Evolutionary conservation across 129 eudicot genomes (phyloP).

Genomic region (Artemisia tridentata): DNA sequence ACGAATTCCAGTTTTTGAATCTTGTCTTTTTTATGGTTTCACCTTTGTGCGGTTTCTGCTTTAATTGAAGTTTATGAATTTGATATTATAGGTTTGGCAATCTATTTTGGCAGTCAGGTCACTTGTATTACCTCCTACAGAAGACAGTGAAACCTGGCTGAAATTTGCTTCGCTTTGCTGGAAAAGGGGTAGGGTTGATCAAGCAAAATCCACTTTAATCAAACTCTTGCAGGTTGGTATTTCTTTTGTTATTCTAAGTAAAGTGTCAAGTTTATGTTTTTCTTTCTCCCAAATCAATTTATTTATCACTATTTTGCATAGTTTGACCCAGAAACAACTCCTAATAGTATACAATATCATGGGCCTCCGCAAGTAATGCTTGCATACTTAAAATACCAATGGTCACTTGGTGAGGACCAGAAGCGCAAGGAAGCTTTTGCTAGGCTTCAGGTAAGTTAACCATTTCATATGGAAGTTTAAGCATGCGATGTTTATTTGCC

Average conservation of each 20-base stretch:
- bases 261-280: constrained; percentile 5
- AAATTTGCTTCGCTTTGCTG: constrained; percentile 94
- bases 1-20: too few relatives aligned
- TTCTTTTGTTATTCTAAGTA: not conserved
- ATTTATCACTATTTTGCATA: constrained; percentile 24
- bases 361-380: constrained; percentile 96
- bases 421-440: constrained; percentile 90
- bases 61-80: not conserved
- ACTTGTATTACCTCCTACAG: constrained; percentile 92
- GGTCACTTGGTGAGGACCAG: constrained; percentile 97
- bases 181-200: constrained; percentile 88
- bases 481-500: too few relatives aligned
- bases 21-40: too few relatives aligned
- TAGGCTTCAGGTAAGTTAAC: constrained; percentile 68
- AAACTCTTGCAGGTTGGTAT: constrained; percentile 85
- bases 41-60: constrained; percentile 1
- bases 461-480: not conserved
- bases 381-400: constrained; percentile 81
- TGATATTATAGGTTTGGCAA: constrained; percentile 83
- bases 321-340: constrained; percentile 95
- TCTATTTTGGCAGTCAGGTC: constrained; percentile 90
- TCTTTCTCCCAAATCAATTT: not conserved
- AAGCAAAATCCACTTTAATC: constrained; percentile 84
- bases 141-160: constrained; percentile 92
- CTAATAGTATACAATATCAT: constrained; percentile 64